Evolutionary conservation across 495 filamentous ascomycete genomes (phyloP).

Genomic region (Neurospora sp.): DNA sequence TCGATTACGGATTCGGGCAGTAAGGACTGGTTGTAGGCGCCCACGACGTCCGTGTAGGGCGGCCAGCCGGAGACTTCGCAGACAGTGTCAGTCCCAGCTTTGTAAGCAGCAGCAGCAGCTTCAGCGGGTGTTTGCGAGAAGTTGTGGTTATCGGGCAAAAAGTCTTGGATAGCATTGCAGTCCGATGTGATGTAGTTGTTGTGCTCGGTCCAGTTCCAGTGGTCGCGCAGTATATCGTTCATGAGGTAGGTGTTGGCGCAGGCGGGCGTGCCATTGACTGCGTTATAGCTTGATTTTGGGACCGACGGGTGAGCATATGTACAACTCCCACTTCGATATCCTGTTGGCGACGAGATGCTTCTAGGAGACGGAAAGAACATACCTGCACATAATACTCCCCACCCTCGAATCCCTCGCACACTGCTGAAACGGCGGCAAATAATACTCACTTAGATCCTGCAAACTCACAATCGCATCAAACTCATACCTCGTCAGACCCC

Average conservation of each 20-base stretch:
- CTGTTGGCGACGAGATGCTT: not conserved
- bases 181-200: constrained; percentile 34
- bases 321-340: not conserved
- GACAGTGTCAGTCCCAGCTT: constrained; percentile 28
- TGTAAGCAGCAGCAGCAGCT: constrained; percentile 25
- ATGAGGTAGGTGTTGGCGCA: constrained; percentile 34
- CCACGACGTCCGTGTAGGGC: constrained; percentile 17
- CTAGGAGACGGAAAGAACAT: not conserved
- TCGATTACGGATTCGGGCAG: constrained; percentile 27
- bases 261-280: constrained; percentile 34
- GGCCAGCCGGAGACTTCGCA: constrained; percentile 20
- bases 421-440: constrained; percentile 36
- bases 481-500: constrained; percentile 19
- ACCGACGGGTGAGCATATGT: too few species aligned
- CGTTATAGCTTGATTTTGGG: constrained; percentile 22
- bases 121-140: constrained; percentile 22
- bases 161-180: constrained; percentile 25
- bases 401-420: constrained; percentile 36
- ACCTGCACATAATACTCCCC: constrained; percentile 36
- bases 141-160: constrained; percentile 22
- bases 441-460: constrained; percentile 38
- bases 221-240: constrained; percentile 31
- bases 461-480: constrained; percentile 26
- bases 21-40: constrained; percentile 23
- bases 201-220: constrained; percentile 36